Base-by-base conservation (phyloP, 108 stramenopile species). In the Conticribra guillardii region DNA sequence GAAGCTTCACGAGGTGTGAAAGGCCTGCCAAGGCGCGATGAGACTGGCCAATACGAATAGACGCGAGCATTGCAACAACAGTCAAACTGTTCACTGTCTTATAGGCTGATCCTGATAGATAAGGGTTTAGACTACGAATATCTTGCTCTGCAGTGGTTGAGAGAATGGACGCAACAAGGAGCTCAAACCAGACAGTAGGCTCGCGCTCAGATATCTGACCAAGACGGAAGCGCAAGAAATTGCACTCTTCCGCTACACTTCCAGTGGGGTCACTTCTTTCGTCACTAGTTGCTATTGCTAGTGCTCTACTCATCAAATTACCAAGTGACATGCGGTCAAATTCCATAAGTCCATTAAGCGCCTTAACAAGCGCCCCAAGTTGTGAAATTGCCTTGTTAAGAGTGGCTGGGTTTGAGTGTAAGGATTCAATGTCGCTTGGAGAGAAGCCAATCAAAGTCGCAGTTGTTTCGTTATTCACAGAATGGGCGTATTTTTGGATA, bases 141-240 rank as follows among this genome's bases (percentile, higher is more conserved):
- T 96, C 93, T 61, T 85, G 85, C 52, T 94, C 93, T 18, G 91
- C 83, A 11, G 87, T 83, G 7, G 89, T 85, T 0, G 93, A 94
- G 14, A 96, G 80, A 63, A 94, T 91, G 3, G 93, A 91, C 24
- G 96, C 92, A 2, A 96, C 95, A 33, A 96, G 82, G 15, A 91
- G 76, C 71, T 96, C 94, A 69, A 95, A 95, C 91, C 91, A 95
- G 4, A 88, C 88, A 18, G 89, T 80, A 24, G 94, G 94, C 53
- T 95, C 94, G 34, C 87, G 66, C 78, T 95, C 94, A 49, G 90
- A 89, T 19, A 88, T 84, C 73, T 95, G 94, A n/a, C 94, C 94
- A 17, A 95, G 86, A 11, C 94, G 73, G 51, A 95, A 95, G 41
- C 80, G 73, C 50, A 92, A 67, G 64, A 92, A 95, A 45, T 92